A percentile compares a stretch with the other conserved stretches of the same genome.
phyloP scores from a whole-genome alignment of 2,329 filamentous ascomycete species.

The Neofusicoccum sp. region DNA sequence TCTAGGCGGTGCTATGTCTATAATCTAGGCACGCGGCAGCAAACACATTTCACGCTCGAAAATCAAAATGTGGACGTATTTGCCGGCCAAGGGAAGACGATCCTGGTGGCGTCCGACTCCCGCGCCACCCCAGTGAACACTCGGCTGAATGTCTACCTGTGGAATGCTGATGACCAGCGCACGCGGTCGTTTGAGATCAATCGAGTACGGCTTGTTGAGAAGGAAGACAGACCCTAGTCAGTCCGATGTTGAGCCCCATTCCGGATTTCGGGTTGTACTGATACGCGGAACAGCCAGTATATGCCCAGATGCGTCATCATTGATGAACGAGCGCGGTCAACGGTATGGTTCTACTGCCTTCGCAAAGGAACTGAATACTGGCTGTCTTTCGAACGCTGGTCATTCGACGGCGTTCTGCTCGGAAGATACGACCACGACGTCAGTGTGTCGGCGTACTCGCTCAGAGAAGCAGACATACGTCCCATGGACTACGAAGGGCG shows the following conservation, averaged over 20 bases:
- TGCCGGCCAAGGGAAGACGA: neutral
- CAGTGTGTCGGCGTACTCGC: neutral
- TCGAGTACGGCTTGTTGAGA: conserved; percentile 6
- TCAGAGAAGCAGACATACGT: neutral
- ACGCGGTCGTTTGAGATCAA: conserved; percentile 10
- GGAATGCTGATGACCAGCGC: conserved; percentile 4
- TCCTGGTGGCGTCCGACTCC: conserved; percentile 4
- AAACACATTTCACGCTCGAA: conserved; percentile 26
- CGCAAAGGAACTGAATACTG: conserved; percentile 1
- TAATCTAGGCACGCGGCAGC: conserved; percentile 21
- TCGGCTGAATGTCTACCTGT: conserved; percentile 1
- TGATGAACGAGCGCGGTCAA: neutral
- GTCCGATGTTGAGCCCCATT: neutral
- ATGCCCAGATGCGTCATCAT: conserved; percentile 11
- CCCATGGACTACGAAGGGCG: conserved; percentile 12
- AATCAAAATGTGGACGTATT: conserved; percentile 18
- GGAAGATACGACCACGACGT: neutral
- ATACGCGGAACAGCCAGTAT: neutral
- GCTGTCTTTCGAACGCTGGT: conserved; percentile 10
- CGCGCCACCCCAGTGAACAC: conserved; percentile 1
- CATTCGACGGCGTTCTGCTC: conserved; percentile 4
- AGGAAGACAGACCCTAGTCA: conserved; percentile 8
- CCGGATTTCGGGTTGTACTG: neutral
- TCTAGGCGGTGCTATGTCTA: conserved; percentile 25
- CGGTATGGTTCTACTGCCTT: conserved; percentile 8